Conservation (phyloP, 768 basidiomycete genomes). For the Paxillus involutus region DNA sequence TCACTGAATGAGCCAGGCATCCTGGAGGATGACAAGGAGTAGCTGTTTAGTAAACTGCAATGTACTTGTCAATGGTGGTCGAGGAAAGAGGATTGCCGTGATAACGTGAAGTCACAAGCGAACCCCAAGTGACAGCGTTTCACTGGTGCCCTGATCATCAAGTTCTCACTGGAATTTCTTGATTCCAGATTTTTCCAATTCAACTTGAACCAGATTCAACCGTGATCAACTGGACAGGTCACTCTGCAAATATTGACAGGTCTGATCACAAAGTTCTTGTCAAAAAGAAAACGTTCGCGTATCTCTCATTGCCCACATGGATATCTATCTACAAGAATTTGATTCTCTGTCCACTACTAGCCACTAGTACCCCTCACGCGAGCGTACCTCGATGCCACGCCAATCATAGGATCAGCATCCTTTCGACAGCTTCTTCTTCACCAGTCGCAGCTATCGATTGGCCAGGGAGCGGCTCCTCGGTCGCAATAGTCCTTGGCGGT, state of each 20-base stretch:
- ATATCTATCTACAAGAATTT: not conserved
- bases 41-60: not conserved
- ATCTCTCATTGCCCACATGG: too few species aligned
- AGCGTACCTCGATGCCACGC: not conserved
- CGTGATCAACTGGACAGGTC: too few species aligned
- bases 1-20: slow-evolving; percentile 50
- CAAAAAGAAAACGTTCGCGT: not conserved
- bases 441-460: not conserved
- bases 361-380: not conserved
- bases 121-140: not conserved
- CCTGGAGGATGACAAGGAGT: slow-evolving; percentile 20
- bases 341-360: not conserved
- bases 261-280: too few species aligned
- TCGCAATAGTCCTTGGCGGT: not conserved
- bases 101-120: slow-evolving; percentile 2
- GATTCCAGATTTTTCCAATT: not conserved
- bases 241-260: too few species aligned
- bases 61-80: not conserved
- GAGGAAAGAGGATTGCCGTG: slow-evolving; percentile 11
- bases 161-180: slow-evolving; percentile 5
- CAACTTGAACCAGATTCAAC: too few species aligned
- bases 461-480: not conserved
- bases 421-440: slow-evolving; percentile 23
- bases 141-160: slow-evolving; percentile 1
- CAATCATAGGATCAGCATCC: slow-evolving; percentile 16